A percentile compares a stretch with the other conserved stretches of the same genome.
phyloP scores from a whole-genome alignment of 139 green algal species.

The Haematococcus sp. region DNA sequence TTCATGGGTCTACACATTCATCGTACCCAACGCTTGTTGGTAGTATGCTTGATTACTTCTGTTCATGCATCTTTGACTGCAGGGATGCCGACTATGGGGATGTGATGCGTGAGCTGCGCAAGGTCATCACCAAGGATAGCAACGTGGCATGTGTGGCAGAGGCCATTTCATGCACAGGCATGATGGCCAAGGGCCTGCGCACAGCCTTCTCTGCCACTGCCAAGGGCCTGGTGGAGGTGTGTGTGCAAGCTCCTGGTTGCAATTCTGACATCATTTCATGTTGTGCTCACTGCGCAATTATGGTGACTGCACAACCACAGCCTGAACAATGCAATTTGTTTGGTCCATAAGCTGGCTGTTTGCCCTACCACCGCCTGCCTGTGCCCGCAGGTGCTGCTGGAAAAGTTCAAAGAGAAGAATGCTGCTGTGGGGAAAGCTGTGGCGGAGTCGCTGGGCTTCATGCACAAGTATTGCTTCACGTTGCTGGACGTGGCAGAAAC shows the following conservation, averaged over 20 bases:
- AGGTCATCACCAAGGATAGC: slow-evolving; percentile 82
- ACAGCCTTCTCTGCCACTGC: slow-evolving; percentile 54
- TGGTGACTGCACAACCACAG: too few species aligned
- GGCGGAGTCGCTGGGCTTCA: slow-evolving; percentile 58
- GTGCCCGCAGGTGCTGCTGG: slow-evolving; percentile 54
- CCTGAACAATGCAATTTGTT: too few species aligned
- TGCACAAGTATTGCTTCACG: slow-evolving; percentile 70
- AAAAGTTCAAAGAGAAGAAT: slow-evolving; percentile 93
- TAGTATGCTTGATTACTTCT: too few species aligned
- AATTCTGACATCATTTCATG: too few species aligned
- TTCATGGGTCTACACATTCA: too few species aligned
- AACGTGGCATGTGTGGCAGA: slow-evolving; percentile 77
- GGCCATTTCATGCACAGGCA: slow-evolving; percentile 55
- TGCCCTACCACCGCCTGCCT: not conserved
- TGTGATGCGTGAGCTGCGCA: slow-evolving; percentile 75
- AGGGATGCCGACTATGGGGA: slow-evolving; percentile 64
- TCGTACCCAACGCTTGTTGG: too few species aligned
- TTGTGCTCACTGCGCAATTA: too few species aligned
- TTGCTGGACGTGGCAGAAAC: slow-evolving; percentile 69
- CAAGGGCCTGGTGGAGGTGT: slow-evolving; percentile 23
- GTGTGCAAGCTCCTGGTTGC: not conserved
- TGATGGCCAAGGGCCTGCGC: slow-evolving; percentile 69
- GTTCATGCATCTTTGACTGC: too few species aligned
- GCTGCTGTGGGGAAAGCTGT: slow-evolving; percentile 56
- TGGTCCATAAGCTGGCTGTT: too few species aligned